phyloP scores from a whole-genome alignment of 495 filamentous ascomycete genomes.

The Penicillium crystallinum region DNA sequence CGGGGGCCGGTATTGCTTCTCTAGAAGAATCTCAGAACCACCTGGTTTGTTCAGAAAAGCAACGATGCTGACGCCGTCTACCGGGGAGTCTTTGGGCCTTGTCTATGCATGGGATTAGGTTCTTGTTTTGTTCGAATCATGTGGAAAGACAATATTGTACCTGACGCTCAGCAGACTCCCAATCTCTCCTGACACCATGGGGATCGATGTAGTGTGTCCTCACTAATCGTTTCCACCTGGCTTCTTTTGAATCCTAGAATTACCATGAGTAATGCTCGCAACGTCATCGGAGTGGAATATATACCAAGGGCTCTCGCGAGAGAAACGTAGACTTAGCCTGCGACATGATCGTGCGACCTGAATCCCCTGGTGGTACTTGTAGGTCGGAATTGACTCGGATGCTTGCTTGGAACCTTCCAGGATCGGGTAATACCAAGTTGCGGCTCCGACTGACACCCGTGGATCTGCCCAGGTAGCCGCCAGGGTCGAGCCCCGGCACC shows the following conservation, averaged over 20 bases:
- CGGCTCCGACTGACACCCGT: neutral
- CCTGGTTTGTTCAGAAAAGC: constrained; percentile 65
- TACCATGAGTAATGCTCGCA: neutral
- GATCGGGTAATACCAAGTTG: neutral
- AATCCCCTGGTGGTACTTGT: neutral
- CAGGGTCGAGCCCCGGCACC: neutral
- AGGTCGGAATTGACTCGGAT: neutral
- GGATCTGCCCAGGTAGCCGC: neutral
- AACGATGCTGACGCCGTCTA: constrained; percentile 80
- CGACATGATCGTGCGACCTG: neutral
- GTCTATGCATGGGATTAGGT: constrained; percentile 31
- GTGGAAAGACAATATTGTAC: constrained; percentile 8
- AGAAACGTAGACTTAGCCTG: neutral
- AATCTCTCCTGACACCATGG: constrained; percentile 54
- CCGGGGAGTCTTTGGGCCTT: constrained; percentile 53
- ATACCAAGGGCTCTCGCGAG: constrained; percentile 4
- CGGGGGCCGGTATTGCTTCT: constrained; percentile 76
- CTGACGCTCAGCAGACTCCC: constrained; percentile 69
- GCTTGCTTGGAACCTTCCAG: neutral
- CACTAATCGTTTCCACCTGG: constrained; percentile 61
- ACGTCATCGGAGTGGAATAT: neutral
- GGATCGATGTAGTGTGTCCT: constrained; percentile 65
- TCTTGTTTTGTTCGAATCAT: neutral
- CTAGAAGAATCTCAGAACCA: constrained; percentile 63
- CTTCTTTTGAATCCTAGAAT: constrained; percentile 40